Conservation (phyloP, 176 grass and related monocot genomes). For the Panicum miliaceum region DNA sequence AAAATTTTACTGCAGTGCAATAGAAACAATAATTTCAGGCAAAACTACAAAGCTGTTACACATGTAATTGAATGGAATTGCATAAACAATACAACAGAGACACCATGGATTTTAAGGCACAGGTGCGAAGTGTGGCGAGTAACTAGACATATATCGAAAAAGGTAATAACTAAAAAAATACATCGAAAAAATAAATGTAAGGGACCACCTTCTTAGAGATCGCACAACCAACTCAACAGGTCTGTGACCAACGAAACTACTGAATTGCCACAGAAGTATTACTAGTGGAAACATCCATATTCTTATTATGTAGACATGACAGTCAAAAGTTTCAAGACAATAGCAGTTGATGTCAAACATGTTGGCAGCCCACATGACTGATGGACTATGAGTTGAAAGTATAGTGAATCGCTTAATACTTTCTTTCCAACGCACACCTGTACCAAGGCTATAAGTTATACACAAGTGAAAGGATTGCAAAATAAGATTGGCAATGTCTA, state of each 20-base stretch:
- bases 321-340: not conserved
- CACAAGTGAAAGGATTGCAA: slow-evolving; percentile 2
- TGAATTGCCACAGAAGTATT: not conserved
- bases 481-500: not conserved
- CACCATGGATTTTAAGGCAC: not conserved
- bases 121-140: not conserved
- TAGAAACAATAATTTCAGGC: not conserved
- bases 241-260: not conserved
- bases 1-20: slow-evolving; percentile 19
- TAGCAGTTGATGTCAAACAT: not conserved
- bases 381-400: not conserved
- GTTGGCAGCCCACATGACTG: not conserved
- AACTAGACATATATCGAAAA: slow-evolving; percentile 9
- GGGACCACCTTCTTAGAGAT: slow-evolving; percentile 8
- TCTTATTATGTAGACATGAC: slow-evolving; percentile 6
- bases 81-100: not conserved
- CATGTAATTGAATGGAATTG: not conserved
- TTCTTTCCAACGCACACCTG: not conserved
- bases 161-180: not conserved
- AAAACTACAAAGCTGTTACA: not conserved
- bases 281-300: not conserved
- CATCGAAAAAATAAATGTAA: not conserved
- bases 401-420: not conserved
- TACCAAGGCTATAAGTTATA: not conserved
- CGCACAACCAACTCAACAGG: not conserved